Percentiles rank a stretch among this genome's conserved stretches.
Evolutionary conservation across 352 stramenopile genomes (phyloP).

Genomic region (Blastocystis sp.): DNA sequence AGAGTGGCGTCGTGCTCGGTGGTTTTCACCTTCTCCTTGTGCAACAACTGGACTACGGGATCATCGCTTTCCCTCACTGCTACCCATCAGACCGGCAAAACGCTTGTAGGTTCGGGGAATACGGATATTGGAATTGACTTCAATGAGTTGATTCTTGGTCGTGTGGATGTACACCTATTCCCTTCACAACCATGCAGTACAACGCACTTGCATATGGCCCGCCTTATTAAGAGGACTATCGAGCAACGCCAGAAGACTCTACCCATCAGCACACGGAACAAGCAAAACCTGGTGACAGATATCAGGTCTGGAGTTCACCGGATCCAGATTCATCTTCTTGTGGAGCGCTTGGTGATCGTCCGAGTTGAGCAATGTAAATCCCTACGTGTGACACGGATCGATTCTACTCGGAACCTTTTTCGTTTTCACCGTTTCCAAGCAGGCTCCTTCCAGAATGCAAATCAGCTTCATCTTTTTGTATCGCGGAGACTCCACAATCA

Average conservation of each 20-base stretch:
- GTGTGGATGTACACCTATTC: slow-evolving; percentile 92
- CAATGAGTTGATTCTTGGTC: slow-evolving; percentile 93
- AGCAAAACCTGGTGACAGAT: slow-evolving; percentile 90
- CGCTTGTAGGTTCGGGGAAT: slow-evolving; percentile 99
- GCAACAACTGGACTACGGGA: slow-evolving; percentile 95
- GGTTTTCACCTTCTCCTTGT: slow-evolving; percentile 99
- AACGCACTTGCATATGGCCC: slow-evolving; percentile 89
- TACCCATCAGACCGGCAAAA: slow-evolving; percentile 92
- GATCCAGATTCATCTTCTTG: slow-evolving; percentile 92
- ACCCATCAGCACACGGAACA: slow-evolving; percentile 8
- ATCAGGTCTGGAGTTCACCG: slow-evolving; percentile 93
- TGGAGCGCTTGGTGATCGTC: slow-evolving; percentile 96
- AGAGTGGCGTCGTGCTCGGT: slow-evolving; percentile 88
- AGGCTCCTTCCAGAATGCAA: slow-evolving; percentile 95
- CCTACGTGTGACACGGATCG: slow-evolving; percentile 75
- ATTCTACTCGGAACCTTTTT: slow-evolving; percentile 81
- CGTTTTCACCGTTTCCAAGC: slow-evolving; percentile 98
- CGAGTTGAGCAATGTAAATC: slow-evolving; percentile 99
- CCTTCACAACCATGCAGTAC: not conserved
- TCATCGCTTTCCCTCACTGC: slow-evolving; percentile 82
- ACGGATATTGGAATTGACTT: slow-evolving; percentile 95
- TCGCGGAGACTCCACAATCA: slow-evolving; percentile 50
- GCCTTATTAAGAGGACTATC: slow-evolving; percentile 99
- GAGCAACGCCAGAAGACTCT: slow-evolving; percentile 95
- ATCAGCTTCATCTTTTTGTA: slow-evolving; percentile 84